These are phyloP conservation scores for Asclepias syriaca DNA, from an alignment of 257 asterid genomes.

Conservation along the genomic window DNA sequence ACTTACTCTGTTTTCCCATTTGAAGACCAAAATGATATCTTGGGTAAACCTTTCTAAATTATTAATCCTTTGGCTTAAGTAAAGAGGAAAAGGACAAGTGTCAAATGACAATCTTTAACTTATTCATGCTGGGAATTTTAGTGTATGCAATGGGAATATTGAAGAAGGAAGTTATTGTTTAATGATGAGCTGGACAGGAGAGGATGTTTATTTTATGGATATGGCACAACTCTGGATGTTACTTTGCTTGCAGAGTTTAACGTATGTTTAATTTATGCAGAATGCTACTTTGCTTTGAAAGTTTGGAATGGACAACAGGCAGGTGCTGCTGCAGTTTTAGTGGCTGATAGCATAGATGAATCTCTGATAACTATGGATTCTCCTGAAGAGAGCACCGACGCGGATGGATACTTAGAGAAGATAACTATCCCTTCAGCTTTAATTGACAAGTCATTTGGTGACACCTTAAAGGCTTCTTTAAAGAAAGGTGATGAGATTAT, in stretches of 20 bases:
- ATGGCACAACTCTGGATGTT: too few species aligned
- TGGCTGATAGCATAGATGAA: slow-evolving; percentile 80
- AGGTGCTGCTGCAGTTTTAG: slow-evolving; percentile 86
- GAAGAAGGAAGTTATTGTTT: background rate
- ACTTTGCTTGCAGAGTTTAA: background rate
- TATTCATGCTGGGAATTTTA: too few species aligned
- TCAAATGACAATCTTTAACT: background rate
- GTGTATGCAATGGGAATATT: background rate
- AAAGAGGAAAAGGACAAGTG: background rate
- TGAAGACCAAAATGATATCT: background rate
- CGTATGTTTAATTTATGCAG: slow-evolving; percentile 23
- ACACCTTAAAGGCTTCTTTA: slow-evolving; percentile 45
- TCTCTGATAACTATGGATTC: slow-evolving; percentile 88
- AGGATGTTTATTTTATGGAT: too few species aligned
- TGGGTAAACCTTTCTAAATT: background rate
- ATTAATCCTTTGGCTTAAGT: background rate
- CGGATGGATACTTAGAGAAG: slow-evolving; percentile 69
- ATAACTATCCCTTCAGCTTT: slow-evolving; percentile 76
- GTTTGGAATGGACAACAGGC: slow-evolving; percentile 84
- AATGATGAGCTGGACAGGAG: background rate
- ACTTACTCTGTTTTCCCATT: background rate
- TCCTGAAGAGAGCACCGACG: slow-evolving; percentile 64
- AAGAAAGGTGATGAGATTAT: slow-evolving; percentile 46
- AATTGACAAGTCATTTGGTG: slow-evolving; percentile 52
- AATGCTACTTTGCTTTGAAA: slow-evolving; percentile 81